Base-by-base conservation (phyloP, 169 alveolate genomes). In the Plasmodium relictum region DNA sequence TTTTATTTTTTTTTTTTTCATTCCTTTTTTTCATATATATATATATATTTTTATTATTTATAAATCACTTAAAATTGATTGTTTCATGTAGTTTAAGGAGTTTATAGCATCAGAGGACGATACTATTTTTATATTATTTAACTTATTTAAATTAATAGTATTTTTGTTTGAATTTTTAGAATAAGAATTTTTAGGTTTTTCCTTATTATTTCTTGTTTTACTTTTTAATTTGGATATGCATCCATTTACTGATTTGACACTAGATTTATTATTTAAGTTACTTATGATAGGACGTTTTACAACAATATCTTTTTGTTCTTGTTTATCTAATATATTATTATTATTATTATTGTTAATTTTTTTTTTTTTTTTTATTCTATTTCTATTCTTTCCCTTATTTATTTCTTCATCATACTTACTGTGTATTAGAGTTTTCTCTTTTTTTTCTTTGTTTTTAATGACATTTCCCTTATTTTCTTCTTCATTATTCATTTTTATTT, bases 21-120 rank as follows among this genome's bases (percentile, higher is more conserved):
- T 31, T 31, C 3, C 3, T 26, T 26, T 48, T 58, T 73, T 74
- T 74, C n/a, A n/a, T n/a, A n/a, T n/a, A n/a, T n/a, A n/a, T n/a
- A n/a, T n/a, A n/a, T n/a, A n/a, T n/a, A n/a, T n/a, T n/a, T n/a
- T n/a, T n/a, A n/a, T n/a, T n/a, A n/a, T n/a, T 83, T 68, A 83
- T 62, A 83, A 83, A 61, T 83, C 91, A 68, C 68, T 83, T 68
- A 83, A 71, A 59, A 83, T 83, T 18, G 91, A 83, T 45, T 68
- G 91, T 62, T 83, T 83, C 91, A 83, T 83, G 42, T 54, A 68
- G 52, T 68, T 45, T 54, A 83, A 61, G 12, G 91, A 83, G 16
- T 83, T 48, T 59, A 68, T 12, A 61, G 83, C 91, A 83, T 83
- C 91, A 37, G 73, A 66, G 18, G 91, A 56, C 48, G 91, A 83